Evolutionary conservation across 2,329 filamentous ascomycete genomes (phyloP).

Genomic region (Nemania sp.): DNA sequence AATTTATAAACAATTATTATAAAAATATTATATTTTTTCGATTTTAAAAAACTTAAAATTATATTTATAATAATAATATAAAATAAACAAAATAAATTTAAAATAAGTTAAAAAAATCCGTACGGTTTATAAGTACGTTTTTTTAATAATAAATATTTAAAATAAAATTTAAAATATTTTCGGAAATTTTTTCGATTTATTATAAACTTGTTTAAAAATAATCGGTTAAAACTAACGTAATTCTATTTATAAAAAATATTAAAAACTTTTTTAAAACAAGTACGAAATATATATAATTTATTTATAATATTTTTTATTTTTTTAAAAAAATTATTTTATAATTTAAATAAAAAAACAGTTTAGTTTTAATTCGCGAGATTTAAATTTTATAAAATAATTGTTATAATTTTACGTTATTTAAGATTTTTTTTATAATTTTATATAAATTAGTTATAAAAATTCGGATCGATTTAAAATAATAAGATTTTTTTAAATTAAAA

Average conservation of each 20-base stretch:
- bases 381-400: neutral
- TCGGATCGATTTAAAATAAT: neutral
- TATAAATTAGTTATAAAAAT: neutral
- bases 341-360: conserved; percentile 1
- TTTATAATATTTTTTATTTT: conserved; percentile 1
- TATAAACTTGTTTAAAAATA: conserved; percentile 1
- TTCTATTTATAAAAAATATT: conserved; percentile 5
- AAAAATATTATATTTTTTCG: neutral
- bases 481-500: neutral
- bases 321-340: conserved; percentile 7
- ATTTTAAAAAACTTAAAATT: neutral
- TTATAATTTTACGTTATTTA: conserved; percentile 8
- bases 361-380: neutral
- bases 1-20: neutral
- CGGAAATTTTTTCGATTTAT: conserved; percentile 5
- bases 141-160: neutral
- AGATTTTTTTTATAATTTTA: conserved; percentile 10
- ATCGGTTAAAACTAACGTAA: neutral
- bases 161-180: neutral
- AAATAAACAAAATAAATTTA: neutral
- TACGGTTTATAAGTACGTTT: neutral
- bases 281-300: neutral
- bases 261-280: neutral
- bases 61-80: neutral
- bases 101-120: neutral